Evolutionary conservation across 192 early-diverging fungal species (phyloP), one percentile per base, ranked within the genome.

Genomic region (Ambispora gerdemannii): DNA sequence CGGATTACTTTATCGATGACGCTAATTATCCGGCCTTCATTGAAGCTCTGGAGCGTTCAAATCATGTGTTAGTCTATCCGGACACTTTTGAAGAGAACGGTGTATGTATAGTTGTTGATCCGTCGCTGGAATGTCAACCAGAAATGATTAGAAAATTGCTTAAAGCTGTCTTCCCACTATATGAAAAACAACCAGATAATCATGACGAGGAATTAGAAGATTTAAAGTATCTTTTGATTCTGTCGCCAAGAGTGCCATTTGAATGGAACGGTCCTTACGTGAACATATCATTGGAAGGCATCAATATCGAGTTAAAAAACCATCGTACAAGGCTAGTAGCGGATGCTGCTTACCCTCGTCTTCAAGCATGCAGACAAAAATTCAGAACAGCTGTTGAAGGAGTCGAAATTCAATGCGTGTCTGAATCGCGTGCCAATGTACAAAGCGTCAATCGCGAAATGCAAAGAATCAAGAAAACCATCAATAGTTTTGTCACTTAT

Each of bases 61-160:
- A 87, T 34, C 91, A 95, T 60, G 83, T 89, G 50, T 78, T 95
- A 65, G 84, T 93, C 0, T 88, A 87, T 36, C 90, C 90, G 11
- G 78, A 84, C 55, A 82, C 81, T 19, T 90, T 88, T 74, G 88
- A 93, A 73, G 79, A 77, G 30, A 81, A 81, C 34, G 89, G 90
- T 0, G 71, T 89, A 0, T 92, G 90, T 63, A 84, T 95, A n/a
- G 81, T 95, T 69, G 90, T 90, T 8, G 87, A 86, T 69, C 86
- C 86, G 51, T 75, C 81, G 4, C 75, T 90, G 47, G 61, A 80
- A 24, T 74, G 83, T 20, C 79, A 81, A 20, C 86, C 83, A 1
- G 67, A 86, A 2, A 60, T 75, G 25, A 81, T 86, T 20, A 67
- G 77, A 15, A 74, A 77, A 59, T 76, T 89, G 17, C 76, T 92